These are phyloP conservation scores for Verticillium albo-atrum DNA, from an alignment of 2,329 filamentous ascomycete genomes.

Conservation along the genomic window DNA sequence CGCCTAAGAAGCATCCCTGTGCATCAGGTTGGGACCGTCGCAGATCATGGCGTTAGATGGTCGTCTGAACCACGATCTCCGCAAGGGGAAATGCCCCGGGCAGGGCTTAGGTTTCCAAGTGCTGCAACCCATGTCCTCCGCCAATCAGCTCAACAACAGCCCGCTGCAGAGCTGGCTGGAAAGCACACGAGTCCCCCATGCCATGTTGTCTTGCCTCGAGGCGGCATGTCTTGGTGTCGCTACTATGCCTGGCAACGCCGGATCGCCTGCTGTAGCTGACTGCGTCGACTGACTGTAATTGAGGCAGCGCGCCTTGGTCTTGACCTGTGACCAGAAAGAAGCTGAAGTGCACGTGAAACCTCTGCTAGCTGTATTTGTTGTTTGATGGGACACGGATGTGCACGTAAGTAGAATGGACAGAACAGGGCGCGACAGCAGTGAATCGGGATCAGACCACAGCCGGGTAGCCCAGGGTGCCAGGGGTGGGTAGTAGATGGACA, in stretches of 20 bases:
- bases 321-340: neutral
- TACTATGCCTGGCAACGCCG: neutral
- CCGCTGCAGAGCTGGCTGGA: neutral
- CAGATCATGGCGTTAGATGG: slow-evolving; percentile 33
- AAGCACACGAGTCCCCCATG: neutral
- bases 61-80: slow-evolving; percentile 37
- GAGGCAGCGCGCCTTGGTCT: neutral
- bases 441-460: neutral
- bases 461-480: neutral
- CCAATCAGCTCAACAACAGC: slow-evolving; percentile 1
- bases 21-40: slow-evolving; percentile 29
- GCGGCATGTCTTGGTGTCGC: neutral
- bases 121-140: neutral
- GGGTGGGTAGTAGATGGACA: neutral
- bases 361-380: neutral
- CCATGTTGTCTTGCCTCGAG: neutral
- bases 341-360: neutral
- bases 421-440: neutral
- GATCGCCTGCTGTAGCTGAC: neutral
- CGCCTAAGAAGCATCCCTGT: slow-evolving; percentile 19
- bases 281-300: neutral
- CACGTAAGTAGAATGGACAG: neutral
- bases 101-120: slow-evolving; percentile 17
- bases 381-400: neutral
- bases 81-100: slow-evolving; percentile 25